A percentile compares a stretch with the other conserved stretches of the same genome.
Evolutionary conservation across 176 grass and related monocot genomes (phyloP).

Genomic region (Juncus inflexus): DNA sequence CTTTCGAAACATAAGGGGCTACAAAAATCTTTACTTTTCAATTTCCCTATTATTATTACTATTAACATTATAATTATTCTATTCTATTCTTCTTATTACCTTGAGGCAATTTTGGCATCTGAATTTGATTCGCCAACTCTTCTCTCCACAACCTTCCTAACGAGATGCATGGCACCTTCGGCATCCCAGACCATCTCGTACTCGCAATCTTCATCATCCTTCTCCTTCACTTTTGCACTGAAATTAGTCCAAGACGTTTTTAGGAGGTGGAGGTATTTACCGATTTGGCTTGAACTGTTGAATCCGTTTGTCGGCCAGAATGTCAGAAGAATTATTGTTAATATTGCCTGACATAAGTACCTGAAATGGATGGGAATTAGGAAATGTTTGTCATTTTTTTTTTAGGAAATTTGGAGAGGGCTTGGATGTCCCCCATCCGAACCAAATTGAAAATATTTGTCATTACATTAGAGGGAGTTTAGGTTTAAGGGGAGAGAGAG

Average conservation of each 20-base stretch:
- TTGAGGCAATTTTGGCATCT: constrained; percentile 38
- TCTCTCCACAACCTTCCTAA: constrained; percentile 49
- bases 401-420: no score
- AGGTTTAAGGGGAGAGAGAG: no score
- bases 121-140: constrained; percentile 21
- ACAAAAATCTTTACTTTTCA: no score
- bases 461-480: no score
- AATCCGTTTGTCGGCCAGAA: constrained; percentile 92
- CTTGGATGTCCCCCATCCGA: no score
- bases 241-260: constrained; percentile 50
- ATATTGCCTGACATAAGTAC: constrained; percentile 67
- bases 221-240: constrained; percentile 67
- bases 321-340: constrained; percentile 59
- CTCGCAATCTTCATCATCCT: constrained; percentile 73
- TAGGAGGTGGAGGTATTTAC: constrained; percentile 42
- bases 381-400: neutral
- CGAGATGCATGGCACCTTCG: constrained; percentile 81
- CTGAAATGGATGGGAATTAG: constrained; percentile 42
- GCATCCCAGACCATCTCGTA: constrained; percentile 97
- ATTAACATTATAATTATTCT: no score
- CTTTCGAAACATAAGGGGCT: no score
- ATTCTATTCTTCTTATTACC: constrained; percentile 45
- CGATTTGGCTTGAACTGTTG: constrained; percentile 39
- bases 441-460: no score
- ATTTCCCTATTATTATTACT: no score